A percentile compares a stretch with the other conserved stretches of the same genome.
Conservation (phyloP, 148 eudicot genomes). For the Talinum fruticosum region DNA sequence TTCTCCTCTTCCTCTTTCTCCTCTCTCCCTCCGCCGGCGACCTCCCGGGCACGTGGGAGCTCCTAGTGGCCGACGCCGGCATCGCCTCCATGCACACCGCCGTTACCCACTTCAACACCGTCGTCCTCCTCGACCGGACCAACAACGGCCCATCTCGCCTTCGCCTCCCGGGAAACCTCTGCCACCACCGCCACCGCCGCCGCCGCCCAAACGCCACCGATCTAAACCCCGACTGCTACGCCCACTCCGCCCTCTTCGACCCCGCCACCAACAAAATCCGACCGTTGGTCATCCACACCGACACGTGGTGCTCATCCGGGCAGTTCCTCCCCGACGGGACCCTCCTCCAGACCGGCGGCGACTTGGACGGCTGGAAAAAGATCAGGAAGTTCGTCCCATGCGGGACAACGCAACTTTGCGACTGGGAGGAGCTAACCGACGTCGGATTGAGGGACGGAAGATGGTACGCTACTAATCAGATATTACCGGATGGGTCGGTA, state of each 20-base stretch:
- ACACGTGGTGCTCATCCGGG: slow-evolving; percentile 99
- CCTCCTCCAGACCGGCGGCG: slow-evolving; percentile 90
- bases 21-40: slow-evolving; percentile 25
- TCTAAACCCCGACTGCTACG: slow-evolving; percentile 56
- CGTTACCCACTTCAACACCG: slow-evolving; percentile 72
- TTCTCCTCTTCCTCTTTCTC: slow-evolving; percentile 3
- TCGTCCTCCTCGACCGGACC: slow-evolving; percentile 85
- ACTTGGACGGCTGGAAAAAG: slow-evolving; percentile 52
- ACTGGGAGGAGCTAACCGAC: slow-evolving; percentile 75
- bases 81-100: slow-evolving; percentile 96
- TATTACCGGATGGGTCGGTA: slow-evolving; percentile 68
- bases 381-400: slow-evolving; percentile 68
- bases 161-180: slow-evolving; percentile 39
- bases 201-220: slow-evolving; percentile 27
- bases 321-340: slow-evolving; percentile 91
- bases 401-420: slow-evolving; percentile 39
- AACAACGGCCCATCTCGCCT: slow-evolving; percentile 59
- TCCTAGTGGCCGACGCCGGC: slow-evolving; percentile 66
- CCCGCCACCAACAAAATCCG: slow-evolving; percentile 49
- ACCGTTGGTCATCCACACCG: slow-evolving; percentile 69
- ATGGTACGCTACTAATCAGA: slow-evolving; percentile 86
- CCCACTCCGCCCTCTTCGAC: slow-evolving; percentile 79
- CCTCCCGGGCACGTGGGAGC: slow-evolving; percentile 90
- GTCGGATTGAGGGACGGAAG: slow-evolving; percentile 47
- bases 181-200: slow-evolving; percentile 21